Evolutionary conservation across 2,329 filamentous ascomycete genomes (phyloP), one percentile per base, ranked within the genome.

Genomic region (Daldinia eschscholtzii): DNA sequence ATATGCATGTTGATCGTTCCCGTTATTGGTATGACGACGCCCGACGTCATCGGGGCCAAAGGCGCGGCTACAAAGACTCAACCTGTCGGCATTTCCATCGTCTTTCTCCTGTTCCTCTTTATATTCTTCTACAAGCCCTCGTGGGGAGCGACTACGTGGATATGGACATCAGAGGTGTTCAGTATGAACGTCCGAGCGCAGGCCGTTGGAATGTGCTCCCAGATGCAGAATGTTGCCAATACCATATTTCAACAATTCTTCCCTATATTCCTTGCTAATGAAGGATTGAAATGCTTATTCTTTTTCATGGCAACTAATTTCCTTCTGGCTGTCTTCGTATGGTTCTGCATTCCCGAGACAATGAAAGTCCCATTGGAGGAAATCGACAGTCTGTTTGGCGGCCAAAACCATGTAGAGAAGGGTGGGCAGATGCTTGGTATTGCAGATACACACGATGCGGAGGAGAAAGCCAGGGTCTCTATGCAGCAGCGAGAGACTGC

Each of bases 121-220:
- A 88, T 88, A 33, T 84, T 89, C 79, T 89, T 89, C 80, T 89
- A 92, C 80, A 92, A 92, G 76, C 89, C 89, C 3, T 89, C 87
- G 0, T 91, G 89, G 88, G 89, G 89, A 57, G 89, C 89, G 1
- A 91, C 89, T 4, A 87, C 88, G 18, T 92, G 90, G 89, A 91
- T 92, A 76, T 91, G 87, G 86, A 92, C 89, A 0, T 85, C 88
- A 1, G 89, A 92, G 72, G 83, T 92, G 66, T 92, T 92, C 82
- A 88, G 85, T 61, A 90, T 91, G 87, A 92, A 92, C 78, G 87
- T 92, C n/a, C 88, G 89, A 65, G 88, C 89, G 4, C 89, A 92
- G 77, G 89, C 89, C 39, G 88, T 92, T 13, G 89, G 89, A 62
- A 92, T 92, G 89, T 88, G 80, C 68, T 83, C 82, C 41, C 84